A percentile compares a stretch with the other conserved stretches of the same genome.
Evolutionary conservation across 768 basidiomycete species (phyloP).

Genomic region (Suillus sp.): DNA sequence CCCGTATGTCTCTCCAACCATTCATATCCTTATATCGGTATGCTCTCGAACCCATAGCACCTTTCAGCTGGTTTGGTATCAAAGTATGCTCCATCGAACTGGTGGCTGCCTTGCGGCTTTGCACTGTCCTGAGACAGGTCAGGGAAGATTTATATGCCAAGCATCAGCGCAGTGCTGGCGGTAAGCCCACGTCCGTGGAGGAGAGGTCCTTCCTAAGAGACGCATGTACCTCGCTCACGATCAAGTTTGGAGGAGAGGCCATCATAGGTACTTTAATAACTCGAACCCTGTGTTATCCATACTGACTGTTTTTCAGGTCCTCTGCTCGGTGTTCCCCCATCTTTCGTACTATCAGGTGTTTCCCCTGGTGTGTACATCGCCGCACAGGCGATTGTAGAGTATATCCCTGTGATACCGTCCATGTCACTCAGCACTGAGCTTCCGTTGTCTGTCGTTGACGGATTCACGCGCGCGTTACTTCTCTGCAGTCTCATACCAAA

Average conservation of each 20-base stretch:
- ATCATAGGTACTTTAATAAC: constrained; percentile 51
- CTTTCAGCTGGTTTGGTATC: constrained; percentile 68
- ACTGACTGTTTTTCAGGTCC: constrained; percentile 47
- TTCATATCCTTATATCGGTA: constrained; percentile 54
- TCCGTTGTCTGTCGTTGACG: constrained; percentile 74
- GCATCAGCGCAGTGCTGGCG: constrained; percentile 42
- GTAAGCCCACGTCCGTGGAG: constrained; percentile 40
- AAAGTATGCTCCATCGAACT: constrained; percentile 66
- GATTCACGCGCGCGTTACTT: constrained; percentile 75
- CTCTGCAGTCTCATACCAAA: constrained; percentile 79
- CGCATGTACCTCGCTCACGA: constrained; percentile 56
- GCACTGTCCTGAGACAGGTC: constrained; percentile 66
- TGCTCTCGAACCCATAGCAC: constrained; percentile 58
- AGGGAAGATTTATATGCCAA: constrained; percentile 50
- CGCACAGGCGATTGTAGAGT: constrained; percentile 62
- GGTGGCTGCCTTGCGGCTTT: constrained; percentile 69
- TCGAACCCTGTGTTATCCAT: constrained; percentile 1
- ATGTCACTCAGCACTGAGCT: constrained; percentile 63
- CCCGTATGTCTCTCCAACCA: constrained; percentile 38
- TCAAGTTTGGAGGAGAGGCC: constrained; percentile 80
- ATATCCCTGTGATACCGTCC: constrained; percentile 56
- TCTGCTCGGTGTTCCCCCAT: constrained; percentile 65
- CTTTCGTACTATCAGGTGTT: constrained; percentile 75
- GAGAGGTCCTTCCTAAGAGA: constrained; percentile 59
- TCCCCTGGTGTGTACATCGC: constrained; percentile 62